Base-by-base conservation (phyloP, 1,284 basidiomycete species). In the Exsudoporus floridanus region DNA sequence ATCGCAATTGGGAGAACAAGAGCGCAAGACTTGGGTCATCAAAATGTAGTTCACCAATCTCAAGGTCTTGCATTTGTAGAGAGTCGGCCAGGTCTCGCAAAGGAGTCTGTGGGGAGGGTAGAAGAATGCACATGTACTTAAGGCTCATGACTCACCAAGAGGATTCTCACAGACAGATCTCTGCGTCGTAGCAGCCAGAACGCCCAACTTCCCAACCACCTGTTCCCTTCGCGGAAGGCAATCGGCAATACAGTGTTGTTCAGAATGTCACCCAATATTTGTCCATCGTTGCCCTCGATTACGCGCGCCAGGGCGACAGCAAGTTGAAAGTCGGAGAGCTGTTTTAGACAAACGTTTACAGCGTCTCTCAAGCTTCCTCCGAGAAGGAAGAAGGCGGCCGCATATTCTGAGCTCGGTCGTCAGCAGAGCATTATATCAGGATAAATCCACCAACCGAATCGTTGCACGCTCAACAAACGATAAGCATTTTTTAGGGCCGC, bases 401-500 rank as follows among this genome's bases (percentile, higher is more conserved):
- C 96, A 67, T 98, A 97, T 65, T 93, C 94, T 95, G 56, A 13
- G 38, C 21, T 48, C 25, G 13, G 49, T 53, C 40, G 58, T 57
- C 16, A 55, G 59, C 47, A 42, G 33, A 37, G 27, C 27, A 19
- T 44, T 9, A n/a, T 23, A 3, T 40, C 10, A 36, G 23, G n/a
- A 50, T 28, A 39, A 19, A 36, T 47, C 16, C 36, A 72, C 84
- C 53, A 52, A 94, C 94, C 89, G 64, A 91, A 97, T n/a, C 94
- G 83, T 57, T 88, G 90, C 73, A 95, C 97, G 66, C 92, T 83
- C 54, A 99, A 71, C 35, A 99, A 74, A 1, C 93, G 93, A 72
- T 90, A 99, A 2, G 97, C 97, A 67, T 99, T 99, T 77, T 99
- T 99, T 55, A 91, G 74, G 1, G 97, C 96, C 0, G 95, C 95